Evolutionary conservation across 2,329 filamentous ascomycete genomes (phyloP), one percentile per base, ranked within the genome.

Genomic region (Neofusicoccum sp.): DNA sequence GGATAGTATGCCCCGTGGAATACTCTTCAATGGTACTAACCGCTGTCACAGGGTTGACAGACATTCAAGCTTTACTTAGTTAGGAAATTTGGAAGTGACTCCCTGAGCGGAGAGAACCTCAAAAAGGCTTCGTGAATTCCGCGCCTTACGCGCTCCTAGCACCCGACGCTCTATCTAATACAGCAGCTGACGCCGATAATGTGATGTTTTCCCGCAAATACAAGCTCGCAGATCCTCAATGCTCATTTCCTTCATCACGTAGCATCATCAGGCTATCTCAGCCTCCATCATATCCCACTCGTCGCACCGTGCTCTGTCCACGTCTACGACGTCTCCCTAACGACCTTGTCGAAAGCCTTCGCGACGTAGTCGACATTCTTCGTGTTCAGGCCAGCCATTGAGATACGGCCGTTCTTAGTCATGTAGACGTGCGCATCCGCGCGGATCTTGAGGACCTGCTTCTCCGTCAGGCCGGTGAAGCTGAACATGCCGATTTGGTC

Each of bases 401-500:
- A 96, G 77, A 98, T 96, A 51, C 95, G 89, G 24, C 95, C 95
- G 72, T 99, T 99, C 85, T 97, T 97, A 66, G 93, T 98, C 80
- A 93, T 93, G 79, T 95, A 95, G 58, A 95, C 82, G 75, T 95
- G 90, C 62, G 82, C 85, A 54, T 90, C 84, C 63, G 86, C 81
- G 57, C 88, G 83, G 63, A 95, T 79, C 77, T 85, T 86, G 67
- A 84, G 68, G 6, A 93, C 90, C 73, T 95, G 90, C 64, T 84
- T 73, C 78, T 92, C 89, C 11, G 75, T 84, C 73, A 96, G 78
- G 11, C 91, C 91, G 0, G 91, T 96, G 76, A 96, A 99, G 75
- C 89, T 93, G 80, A 99, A 99, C 95, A 99, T 99, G 79, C 95
- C 95, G 73, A 99, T 99, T 83, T 99, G 95, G 70, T 96, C 90